Percentiles rank a stretch among this genome's conserved stretches.
These are phyloP conservation scores for Blastocrithidia nonstop DNA, from an alignment of 208 protist species.

Conservation along the genomic window DNA sequence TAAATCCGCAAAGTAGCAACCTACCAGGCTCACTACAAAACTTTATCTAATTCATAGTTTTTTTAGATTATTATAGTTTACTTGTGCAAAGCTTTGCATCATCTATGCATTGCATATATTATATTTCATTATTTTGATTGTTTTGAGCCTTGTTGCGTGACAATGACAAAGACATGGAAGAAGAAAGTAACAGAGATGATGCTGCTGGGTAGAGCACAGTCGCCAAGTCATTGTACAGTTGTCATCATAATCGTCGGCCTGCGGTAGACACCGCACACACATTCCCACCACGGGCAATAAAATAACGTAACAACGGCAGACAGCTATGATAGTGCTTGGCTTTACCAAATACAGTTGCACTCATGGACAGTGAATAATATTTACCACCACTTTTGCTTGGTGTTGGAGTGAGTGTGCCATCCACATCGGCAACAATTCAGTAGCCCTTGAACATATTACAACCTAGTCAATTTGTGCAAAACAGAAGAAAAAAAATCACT, in stretches of 20 bases:
- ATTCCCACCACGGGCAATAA: conserved; percentile 15
- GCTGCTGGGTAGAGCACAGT: conserved; percentile 14
- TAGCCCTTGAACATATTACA: conserved; percentile 17
- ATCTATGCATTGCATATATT: too few species aligned
- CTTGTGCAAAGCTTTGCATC: too few species aligned
- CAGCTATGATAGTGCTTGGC: conserved; percentile 29
- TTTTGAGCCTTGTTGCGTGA: too few species aligned
- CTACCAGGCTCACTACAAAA: conserved; percentile 5
- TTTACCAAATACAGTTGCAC: conserved; percentile 7
- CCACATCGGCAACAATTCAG: conserved; percentile 48
- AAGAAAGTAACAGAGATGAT: too few species aligned
- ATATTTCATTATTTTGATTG: too few species aligned
- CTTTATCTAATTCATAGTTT: background rate
- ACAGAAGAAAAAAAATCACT: background rate
- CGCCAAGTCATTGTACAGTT: conserved; percentile 36
- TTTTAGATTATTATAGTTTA: background rate
- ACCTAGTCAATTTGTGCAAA: background rate
- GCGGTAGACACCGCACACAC: conserved; percentile 45
- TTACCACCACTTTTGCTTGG: conserved; percentile 20
- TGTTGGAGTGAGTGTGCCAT: conserved; percentile 39
- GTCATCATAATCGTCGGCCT: conserved; percentile 21
- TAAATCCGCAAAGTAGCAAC: conserved; percentile 46
- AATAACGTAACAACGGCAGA: conserved; percentile 15
- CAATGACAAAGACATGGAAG: too few species aligned
- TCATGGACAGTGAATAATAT: conserved; percentile 22